These are phyloP conservation scores for Canna indica DNA, from an alignment of 176 grass and related monocot genomes.

Conservation along the genomic window DNA sequence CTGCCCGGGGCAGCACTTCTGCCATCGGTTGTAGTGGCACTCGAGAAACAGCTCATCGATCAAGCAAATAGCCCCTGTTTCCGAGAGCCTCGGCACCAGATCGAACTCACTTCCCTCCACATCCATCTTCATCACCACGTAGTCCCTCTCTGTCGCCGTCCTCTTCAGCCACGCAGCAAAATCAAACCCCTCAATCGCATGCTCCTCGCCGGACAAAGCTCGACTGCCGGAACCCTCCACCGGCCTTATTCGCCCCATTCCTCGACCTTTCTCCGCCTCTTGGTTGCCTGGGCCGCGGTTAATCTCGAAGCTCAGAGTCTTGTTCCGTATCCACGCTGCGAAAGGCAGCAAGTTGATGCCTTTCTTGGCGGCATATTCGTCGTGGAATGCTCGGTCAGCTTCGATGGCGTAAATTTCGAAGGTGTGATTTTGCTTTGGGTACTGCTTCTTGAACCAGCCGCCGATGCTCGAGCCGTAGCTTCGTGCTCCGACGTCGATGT, in stretches of 20 bases:
- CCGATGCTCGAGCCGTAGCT: conserved; percentile 72
- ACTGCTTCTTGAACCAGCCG: conserved; percentile 66
- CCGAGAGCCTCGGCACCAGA: conserved; percentile 41
- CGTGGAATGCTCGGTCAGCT: conserved; percentile 52
- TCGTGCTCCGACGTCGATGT: conserved; percentile 56
- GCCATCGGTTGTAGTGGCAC: conserved; percentile 82
- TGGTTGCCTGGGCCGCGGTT: conserved; percentile 32
- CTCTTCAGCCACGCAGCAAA: conserved; percentile 46
- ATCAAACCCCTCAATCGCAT: conserved; percentile 49
- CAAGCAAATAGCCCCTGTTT: conserved; percentile 46
- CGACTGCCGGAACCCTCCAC: background rate
- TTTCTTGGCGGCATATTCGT: conserved; percentile 46
- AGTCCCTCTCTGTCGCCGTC: conserved; percentile 42
- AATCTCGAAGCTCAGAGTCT: conserved; percentile 61
- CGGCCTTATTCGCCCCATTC: conserved; percentile 62
- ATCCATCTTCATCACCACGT: conserved; percentile 84
- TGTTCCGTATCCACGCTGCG: conserved; percentile 57
- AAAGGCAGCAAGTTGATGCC: conserved; percentile 50
- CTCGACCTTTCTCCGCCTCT: conserved; percentile 30
- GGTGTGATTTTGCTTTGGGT: conserved; percentile 68
- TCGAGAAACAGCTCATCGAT: conserved; percentile 68
- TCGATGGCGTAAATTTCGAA: conserved; percentile 68
- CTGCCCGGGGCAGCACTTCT: conserved; percentile 54
- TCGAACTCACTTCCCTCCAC: conserved; percentile 71
- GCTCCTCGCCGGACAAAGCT: conserved; percentile 26